Evolutionary conservation across 192 early-diverging fungal species (phyloP), one percentile per base, ranked within the genome.

Genomic region (Kappamyces sp.): DNA sequence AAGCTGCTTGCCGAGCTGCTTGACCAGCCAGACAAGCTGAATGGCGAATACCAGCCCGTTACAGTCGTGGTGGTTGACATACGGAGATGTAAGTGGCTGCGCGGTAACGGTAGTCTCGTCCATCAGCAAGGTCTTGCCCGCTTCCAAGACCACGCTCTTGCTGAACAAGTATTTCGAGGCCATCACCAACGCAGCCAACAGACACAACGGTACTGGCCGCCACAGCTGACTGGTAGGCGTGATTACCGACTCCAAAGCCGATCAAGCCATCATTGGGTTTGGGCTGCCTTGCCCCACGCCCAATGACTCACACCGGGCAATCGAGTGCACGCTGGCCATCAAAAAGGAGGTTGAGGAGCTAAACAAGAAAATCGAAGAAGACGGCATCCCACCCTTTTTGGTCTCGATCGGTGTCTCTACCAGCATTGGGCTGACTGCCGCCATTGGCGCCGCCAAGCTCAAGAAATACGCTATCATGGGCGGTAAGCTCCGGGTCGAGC

Each of bases 321-420:
- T 73, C 4, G 5, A 2, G 7, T 59, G 59, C 11, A 54, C 66
- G 8, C 31, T 77, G 36, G 48, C 47, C 33, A 45, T 77, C 12
- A 22, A 65, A 29, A 12, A 52, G 8, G 32, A 9, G 2, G 32
- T 69, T 11, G 65, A 71, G n/a, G 49, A 57, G 33, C 2, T 67
- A 4, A 76, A 76, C 30, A 62, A 53, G 45, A 59, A 32, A 9
- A 22, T 57, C n/a, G 4, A 54, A 31, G 55, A 37, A 8, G 40
- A 36, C 30, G 41, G 40, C 42, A 33, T 73, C 15, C 70, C 72
- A 3, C 6, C 45, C 3, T 48, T 71, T 9, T 31, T 60, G 36
- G 55, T 72, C 11, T 64, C 62, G 5, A 65, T 77, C 45, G 75
- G 66, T 31, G 60, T 77, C 12, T 8, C 69, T 3, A 77, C 66